phyloP scores from a whole-genome alignment of 2,329 filamentous ascomycete genomes.

The Ceratocystis albifundus region DNA sequence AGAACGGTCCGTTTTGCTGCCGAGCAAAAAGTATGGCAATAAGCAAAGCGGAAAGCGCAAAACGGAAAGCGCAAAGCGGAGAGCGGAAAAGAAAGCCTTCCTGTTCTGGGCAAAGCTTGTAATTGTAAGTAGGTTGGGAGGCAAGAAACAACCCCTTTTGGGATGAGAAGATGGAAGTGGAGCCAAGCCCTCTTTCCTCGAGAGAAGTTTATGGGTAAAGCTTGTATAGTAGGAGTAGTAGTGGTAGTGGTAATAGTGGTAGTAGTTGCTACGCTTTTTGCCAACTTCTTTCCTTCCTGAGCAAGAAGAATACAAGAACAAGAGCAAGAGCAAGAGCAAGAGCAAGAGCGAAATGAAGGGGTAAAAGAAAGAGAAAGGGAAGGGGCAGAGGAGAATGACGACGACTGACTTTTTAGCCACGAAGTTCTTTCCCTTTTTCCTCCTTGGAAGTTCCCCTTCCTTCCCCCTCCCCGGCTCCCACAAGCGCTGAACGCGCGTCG shows the following conservation, averaged over 20 bases:
- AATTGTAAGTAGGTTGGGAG: not conserved
- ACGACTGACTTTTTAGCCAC: slow-evolving; percentile 1
- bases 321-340: not conserved
- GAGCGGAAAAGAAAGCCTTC: not conserved
- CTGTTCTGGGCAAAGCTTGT: not conserved
- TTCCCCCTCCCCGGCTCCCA: not conserved
- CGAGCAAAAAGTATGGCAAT: slow-evolving; percentile 7
- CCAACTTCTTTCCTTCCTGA: not conserved
- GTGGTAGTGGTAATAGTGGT: too few species aligned
- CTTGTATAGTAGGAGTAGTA: not conserved
- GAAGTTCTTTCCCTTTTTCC: slow-evolving; percentile 13
- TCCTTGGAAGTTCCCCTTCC: not conserved
- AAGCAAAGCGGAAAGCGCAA: not conserved
- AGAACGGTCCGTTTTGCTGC: slow-evolving; percentile 3
- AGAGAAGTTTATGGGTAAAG: not conserved
- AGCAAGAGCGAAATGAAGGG: not conserved
- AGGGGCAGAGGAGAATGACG: slow-evolving; percentile 14
- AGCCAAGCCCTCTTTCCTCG: not conserved
- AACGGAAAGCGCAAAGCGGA: not conserved
- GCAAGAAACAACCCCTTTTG: not conserved
- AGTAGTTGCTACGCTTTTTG: not conserved
- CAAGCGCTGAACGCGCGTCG: slow-evolving; percentile 6
- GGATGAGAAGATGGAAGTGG: not conserved
- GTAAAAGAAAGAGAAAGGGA: slow-evolving; percentile 10
- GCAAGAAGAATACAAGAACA: too few species aligned